Percentiles rank a stretch among this genome's conserved stretches.
Evolutionary conservation across 768 basidiomycete genomes (phyloP).

Genomic region (Phaeotremella fagi): DNA sequence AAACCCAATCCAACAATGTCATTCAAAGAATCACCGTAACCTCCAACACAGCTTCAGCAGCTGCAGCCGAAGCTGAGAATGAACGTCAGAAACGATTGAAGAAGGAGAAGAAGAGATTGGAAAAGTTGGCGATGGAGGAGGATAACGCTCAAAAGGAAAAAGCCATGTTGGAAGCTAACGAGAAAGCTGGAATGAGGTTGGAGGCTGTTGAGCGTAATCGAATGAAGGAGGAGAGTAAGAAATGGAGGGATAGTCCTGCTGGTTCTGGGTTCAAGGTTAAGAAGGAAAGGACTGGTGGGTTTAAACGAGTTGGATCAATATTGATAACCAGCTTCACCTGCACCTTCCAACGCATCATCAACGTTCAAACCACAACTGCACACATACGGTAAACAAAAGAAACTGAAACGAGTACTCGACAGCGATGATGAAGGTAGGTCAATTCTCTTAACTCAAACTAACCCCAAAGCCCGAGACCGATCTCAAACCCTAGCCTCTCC

Average conservation of each 20-base stretch:
- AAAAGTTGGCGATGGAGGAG: conserved; percentile 17
- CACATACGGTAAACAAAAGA: conserved; percentile 36
- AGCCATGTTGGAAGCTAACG: conserved; percentile 22
- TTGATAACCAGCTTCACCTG: conserved; percentile 25
- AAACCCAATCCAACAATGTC: conserved; percentile 1
- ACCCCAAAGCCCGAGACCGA: conserved; percentile 19
- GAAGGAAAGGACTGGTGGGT: conserved; percentile 31
- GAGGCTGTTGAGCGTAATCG: conserved; percentile 19
- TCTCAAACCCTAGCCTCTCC: conserved; percentile 27
- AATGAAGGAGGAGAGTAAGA: conserved; percentile 7
- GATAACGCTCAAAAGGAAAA: conserved; percentile 13
- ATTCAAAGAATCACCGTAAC: background rate
- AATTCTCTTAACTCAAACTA: background rate
- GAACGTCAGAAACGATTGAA: background rate
- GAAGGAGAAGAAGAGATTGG: background rate
- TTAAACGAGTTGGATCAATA: background rate
- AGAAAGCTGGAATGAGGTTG: conserved; percentile 19
- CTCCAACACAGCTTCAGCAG: background rate
- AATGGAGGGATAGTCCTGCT: conserved; percentile 14
- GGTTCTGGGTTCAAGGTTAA: conserved; percentile 36
- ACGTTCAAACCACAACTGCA: conserved; percentile 16
- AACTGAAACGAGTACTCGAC: conserved; percentile 31
- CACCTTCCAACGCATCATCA: conserved; percentile 25
- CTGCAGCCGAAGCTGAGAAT: conserved; percentile 9
- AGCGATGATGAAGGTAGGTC: conserved; percentile 42